Base-by-base conservation (phyloP, 148 eudicot genomes). In the Diospyros kaki region DNA sequence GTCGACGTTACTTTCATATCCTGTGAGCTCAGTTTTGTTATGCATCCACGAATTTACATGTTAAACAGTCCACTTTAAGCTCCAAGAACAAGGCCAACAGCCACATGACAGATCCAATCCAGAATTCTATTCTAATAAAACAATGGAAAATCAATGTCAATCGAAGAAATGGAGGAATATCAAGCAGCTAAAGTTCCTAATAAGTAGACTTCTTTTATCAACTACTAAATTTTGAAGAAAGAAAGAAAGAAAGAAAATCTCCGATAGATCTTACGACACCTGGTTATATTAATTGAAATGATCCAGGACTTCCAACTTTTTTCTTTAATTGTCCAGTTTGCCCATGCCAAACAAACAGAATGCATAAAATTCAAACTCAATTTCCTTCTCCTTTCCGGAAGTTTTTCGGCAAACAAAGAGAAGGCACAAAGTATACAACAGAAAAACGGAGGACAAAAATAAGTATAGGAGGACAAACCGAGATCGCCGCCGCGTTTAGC, bases 401-500 rank as follows among this genome's bases (percentile, higher is more conserved):
- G 52, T 48, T 56, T 56, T 18, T 13, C 4, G 12, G 58, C 13
- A 54, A 54, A 54, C n/a, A 54, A 54, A 51, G 3, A 53, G 56
- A 53, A 53, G 56, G 12, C 12, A 53, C 12, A 53, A 56, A 13
- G 17, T 56, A 56, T 15, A 56, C 9, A 6, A 53, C 7, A 9
- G 56, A 9, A 53, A 5, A 53, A 53, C 7, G 10, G 10, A 53
- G 10, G 10, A 53, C 7, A 53, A 53, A 53, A 56, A 4, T 15
- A 2, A 10, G 52, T n/a, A 18, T 4, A 73, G 72, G 64, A 51
- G 51, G 17, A 55, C 75, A 4, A 3, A 93, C 98, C 96, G 56
- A 93, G 98, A 89, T 93, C 98, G 64, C 98, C 98, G 73, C 93
- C 90, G 76, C 96, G 98, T 63, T 93, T 93, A 74, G 98, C 98